These are phyloP conservation scores for Ascochyta clinopodiicola DNA, from an alignment of 2,329 filamentous ascomycete species.

Conservation along the genomic window DNA sequence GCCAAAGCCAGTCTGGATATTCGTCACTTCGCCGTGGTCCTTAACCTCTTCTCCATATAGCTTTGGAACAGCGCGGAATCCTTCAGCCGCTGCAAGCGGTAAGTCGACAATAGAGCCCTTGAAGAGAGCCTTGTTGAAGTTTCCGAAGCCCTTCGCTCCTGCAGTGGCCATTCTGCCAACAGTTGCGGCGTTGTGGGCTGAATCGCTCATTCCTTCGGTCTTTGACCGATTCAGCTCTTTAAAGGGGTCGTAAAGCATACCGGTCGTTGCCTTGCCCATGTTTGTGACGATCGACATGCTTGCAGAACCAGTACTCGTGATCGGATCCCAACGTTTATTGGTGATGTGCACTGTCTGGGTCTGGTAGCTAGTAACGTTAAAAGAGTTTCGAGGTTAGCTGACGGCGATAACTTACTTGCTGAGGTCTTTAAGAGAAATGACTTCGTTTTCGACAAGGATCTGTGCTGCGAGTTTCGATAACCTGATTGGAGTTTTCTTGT, in stretches of 20 bases:
- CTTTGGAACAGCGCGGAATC: conserved; percentile 44
- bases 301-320: conserved; percentile 69
- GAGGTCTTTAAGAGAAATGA: conserved; percentile 26
- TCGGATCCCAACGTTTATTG: conserved; percentile 62
- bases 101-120: conserved; percentile 45
- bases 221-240: conserved; percentile 13
- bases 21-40: conserved; percentile 41
- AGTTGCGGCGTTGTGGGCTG: background rate
- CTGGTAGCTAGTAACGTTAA: conserved; percentile 20
- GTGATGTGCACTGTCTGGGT: conserved; percentile 41
- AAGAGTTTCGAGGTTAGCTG: background rate
- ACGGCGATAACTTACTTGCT: conserved; percentile 19
- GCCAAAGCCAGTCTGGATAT: conserved; percentile 43
- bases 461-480: conserved; percentile 35
- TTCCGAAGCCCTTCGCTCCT: conserved; percentile 27
- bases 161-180: conserved; percentile 22
- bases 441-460: conserved; percentile 27
- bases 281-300: conserved; percentile 61
- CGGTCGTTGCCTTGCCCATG: conserved; percentile 64
- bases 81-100: conserved; percentile 48
- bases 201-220: conserved; percentile 2
- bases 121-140: conserved; percentile 24
- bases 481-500: conserved; percentile 23
- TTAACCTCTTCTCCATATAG: conserved; percentile 48
- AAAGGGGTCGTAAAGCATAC: conserved; percentile 53